Percentiles rank a stretch among this genome's conserved stretches.
These are phyloP conservation scores for Gardenia jasminoides DNA, from an alignment of 257 asterid species.

Conservation along the genomic window DNA sequence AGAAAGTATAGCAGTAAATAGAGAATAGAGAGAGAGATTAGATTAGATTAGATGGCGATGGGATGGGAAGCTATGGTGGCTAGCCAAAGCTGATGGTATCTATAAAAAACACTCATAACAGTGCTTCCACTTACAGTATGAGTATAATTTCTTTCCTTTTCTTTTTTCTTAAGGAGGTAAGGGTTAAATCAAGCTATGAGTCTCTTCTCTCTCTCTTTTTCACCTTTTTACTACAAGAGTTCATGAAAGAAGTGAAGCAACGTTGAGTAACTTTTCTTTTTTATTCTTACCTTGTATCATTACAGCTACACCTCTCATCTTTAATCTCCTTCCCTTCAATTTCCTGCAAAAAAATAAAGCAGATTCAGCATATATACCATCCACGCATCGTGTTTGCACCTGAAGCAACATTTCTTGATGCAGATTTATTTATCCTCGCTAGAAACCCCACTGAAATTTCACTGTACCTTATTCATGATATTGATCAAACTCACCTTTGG, in stretches of 20 bases:
- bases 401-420: constrained; percentile 12
- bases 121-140: constrained; percentile 34
- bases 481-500: constrained; percentile 28
- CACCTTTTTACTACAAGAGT: constrained; percentile 20
- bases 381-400: constrained; percentile 21
- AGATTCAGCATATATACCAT: not conserved
- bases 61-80: constrained; percentile 36
- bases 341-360: constrained; percentile 29
- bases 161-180: constrained; percentile 2
- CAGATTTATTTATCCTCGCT: not conserved
- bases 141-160: not conserved
- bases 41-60: constrained; percentile 36
- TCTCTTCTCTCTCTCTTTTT: not conserved
- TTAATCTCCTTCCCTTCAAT: constrained; percentile 26
- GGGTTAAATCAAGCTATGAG: constrained; percentile 21
- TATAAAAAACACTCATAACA: constrained; percentile 27
- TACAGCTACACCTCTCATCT: constrained; percentile 21
- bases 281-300: constrained; percentile 49
- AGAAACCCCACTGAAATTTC: not conserved
- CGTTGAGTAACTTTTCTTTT: constrained; percentile 22
- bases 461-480: constrained; percentile 2
- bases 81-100: constrained; percentile 26
- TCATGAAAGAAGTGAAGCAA: constrained; percentile 24
- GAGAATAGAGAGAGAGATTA: constrained; percentile 10
- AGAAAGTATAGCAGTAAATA: constrained; percentile 7